phyloP scores from a whole-genome alignment of 805 yeast species.

The Candida suzukii region DNA sequence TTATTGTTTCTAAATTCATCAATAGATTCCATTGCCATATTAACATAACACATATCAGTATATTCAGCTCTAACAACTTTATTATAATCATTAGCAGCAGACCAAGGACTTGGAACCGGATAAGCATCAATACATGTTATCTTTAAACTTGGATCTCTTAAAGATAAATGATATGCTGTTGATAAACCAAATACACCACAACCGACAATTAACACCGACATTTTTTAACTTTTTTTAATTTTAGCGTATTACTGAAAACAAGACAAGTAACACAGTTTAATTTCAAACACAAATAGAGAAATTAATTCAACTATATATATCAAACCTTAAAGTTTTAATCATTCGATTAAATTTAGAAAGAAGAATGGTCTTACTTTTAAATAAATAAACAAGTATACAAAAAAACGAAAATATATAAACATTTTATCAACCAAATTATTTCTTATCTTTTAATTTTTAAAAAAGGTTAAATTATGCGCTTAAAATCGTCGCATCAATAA shows the following conservation, averaged over 20 bases:
- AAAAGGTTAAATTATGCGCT: too few species aligned
- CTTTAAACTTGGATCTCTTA: slow-evolving; percentile 18
- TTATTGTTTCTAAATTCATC: slow-evolving; percentile 30
- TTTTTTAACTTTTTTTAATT: slow-evolving; percentile 3
- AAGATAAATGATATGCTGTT: slow-evolving; percentile 31
- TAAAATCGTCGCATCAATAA: too few species aligned
- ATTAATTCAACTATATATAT: too few species aligned
- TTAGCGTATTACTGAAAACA: not conserved
- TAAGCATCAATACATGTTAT: slow-evolving; percentile 33
- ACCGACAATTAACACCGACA: slow-evolving; percentile 19
- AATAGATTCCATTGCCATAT: slow-evolving; percentile 38
- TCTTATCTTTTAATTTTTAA: too few species aligned
- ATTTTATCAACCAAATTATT: too few species aligned
- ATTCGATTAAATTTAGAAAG: too few species aligned
- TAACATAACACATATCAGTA: slow-evolving; percentile 33
- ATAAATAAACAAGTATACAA: too few species aligned
- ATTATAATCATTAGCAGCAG: slow-evolving; percentile 43
- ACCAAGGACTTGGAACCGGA: slow-evolving; percentile 35
- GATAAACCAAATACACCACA: slow-evolving; percentile 44
- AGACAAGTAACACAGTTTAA: too few species aligned
- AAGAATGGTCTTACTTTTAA: too few species aligned
- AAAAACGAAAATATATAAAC: too few species aligned
- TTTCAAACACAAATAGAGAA: too few species aligned
- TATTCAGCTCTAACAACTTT: slow-evolving; percentile 45
- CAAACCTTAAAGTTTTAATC: too few species aligned